Conservation (phyloP, 768 basidiomycete genomes). For the Rhodotorula sphaerocarpa region DNA sequence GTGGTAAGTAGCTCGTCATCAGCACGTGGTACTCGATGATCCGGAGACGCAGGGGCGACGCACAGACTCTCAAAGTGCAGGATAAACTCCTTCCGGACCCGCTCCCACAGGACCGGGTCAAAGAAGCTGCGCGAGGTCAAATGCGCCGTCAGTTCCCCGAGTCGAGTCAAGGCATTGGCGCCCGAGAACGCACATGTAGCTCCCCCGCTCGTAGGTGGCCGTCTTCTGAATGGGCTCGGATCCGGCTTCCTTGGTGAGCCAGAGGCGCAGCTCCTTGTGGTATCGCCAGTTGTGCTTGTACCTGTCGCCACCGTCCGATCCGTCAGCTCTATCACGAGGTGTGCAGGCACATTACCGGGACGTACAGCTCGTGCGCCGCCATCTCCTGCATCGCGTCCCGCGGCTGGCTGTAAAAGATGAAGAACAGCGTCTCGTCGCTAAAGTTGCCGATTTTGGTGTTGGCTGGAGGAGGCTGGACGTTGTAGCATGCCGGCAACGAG, state of each 20-base stretch:
- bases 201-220: constrained; percentile 66
- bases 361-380: constrained; percentile 89
- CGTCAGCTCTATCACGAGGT: neutral
- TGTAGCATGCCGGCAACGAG: constrained; percentile 83
- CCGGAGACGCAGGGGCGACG: no score
- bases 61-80: constrained; percentile 15
- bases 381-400: constrained; percentile 87
- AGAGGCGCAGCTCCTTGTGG: constrained; percentile 81
- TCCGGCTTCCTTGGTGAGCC: constrained; percentile 81
- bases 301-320: constrained; percentile 47
- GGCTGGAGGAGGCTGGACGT: constrained; percentile 78
- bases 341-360: constrained; percentile 45
- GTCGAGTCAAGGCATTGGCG: no score
- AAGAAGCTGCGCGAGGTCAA: constrained; percentile 25
- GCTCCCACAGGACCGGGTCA: constrained; percentile 35
- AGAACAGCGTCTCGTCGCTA: constrained; percentile 92
- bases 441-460: constrained; percentile 72
- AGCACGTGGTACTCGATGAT: no score
- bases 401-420: constrained; percentile 94
- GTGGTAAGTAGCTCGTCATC: neutral
- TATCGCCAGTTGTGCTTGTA: constrained; percentile 93
- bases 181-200: constrained; percentile 67
- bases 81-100: constrained; percentile 34
- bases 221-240: constrained; percentile 47
- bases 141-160: neutral